Percentiles rank a stretch among this genome's conserved stretches.
Conservation (phyloP, 495 filamentous ascomycete species). For the Aspergillus homomorphus region DNA sequence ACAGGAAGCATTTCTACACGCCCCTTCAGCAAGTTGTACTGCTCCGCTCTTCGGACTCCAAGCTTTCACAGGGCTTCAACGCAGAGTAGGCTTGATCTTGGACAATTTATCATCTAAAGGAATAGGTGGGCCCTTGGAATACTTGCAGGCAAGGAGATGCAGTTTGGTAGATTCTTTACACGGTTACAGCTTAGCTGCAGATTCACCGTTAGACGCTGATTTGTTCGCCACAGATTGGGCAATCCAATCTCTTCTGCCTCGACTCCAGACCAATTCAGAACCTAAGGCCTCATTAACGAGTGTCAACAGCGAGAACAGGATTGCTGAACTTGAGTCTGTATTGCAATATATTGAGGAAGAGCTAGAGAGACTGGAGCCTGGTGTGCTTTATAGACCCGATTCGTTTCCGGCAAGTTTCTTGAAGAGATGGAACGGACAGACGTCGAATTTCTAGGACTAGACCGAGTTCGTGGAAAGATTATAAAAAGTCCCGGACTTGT, state of each 20-base stretch:
- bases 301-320: slow-evolving; percentile 21
- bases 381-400: slow-evolving; percentile 37
- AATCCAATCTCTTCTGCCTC: slow-evolving; percentile 31
- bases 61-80: slow-evolving; percentile 34
- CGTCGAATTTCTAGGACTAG: not conserved
- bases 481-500: not conserved
- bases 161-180: slow-evolving; percentile 28
- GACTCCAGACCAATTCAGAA: slow-evolving; percentile 31
- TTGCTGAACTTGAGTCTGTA: slow-evolving; percentile 31
- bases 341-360: slow-evolving; percentile 33
- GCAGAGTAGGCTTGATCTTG: slow-evolving; percentile 35
- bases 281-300: slow-evolving; percentile 32
- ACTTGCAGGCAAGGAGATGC: slow-evolving; percentile 31
- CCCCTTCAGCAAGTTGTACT: slow-evolving; percentile 16
- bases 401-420: slow-evolving; percentile 31
- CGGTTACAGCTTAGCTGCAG: slow-evolving; percentile 27
- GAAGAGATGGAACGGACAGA: slow-evolving; percentile 27
- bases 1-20: slow-evolving; percentile 19
- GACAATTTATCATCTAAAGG: slow-evolving; percentile 29
- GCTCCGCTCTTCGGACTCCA: slow-evolving; percentile 23
- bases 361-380: slow-evolving; percentile 33
- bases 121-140: slow-evolving; percentile 18
- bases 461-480: not conserved
- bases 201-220: slow-evolving; percentile 31
- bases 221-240: slow-evolving; percentile 32